These are phyloP conservation scores for Candida tetrigidarum DNA, from an alignment of 1,139 yeast genomes.

Conservation along the genomic window DNA sequence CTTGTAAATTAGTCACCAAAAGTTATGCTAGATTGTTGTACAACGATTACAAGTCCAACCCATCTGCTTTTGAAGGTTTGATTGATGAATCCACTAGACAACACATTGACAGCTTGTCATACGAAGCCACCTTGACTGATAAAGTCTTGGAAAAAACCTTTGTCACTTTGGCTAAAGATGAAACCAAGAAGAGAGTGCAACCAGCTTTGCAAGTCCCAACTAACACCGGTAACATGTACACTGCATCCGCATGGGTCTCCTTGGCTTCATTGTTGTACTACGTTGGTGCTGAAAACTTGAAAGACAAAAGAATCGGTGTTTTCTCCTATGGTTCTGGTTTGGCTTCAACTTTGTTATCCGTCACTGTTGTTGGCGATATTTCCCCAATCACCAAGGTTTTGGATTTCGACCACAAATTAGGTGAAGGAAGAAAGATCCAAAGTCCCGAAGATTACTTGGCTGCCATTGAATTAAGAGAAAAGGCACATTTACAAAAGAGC, in stretches of 20 bases:
- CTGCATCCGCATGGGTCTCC: conserved; percentile 92
- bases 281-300: conserved; percentile 74
- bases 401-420: conserved; percentile 70
- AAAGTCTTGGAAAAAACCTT: conserved; percentile 84
- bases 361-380: conserved; percentile 81
- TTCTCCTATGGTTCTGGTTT: conserved; percentile 99
- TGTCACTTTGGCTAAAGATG: conserved; percentile 76
- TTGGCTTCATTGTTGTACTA: conserved; percentile 79
- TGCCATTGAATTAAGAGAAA: conserved; percentile 86
- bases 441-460: conserved; percentile 83
- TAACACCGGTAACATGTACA: conserved; percentile 98
- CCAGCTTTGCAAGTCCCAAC: conserved; percentile 91
- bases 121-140: conserved; percentile 81
- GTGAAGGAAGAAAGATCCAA: conserved; percentile 62
- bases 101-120: conserved; percentile 59
- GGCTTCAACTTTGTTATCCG: conserved; percentile 88
- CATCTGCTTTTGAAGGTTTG: conserved; percentile 56
- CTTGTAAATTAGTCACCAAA: conserved; percentile 93
- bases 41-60: conserved; percentile 80
- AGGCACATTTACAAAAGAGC: conserved; percentile 79
- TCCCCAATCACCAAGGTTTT: conserved; percentile 66
- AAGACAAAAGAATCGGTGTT: conserved; percentile 84
- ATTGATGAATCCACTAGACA: conserved; percentile 60
- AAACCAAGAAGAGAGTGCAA: conserved; percentile 68
- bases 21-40: conserved; percentile 91